phyloP scores from a whole-genome alignment of 2,329 filamentous ascomycete genomes.

The Phaeophleospora eucalypticola region DNA sequence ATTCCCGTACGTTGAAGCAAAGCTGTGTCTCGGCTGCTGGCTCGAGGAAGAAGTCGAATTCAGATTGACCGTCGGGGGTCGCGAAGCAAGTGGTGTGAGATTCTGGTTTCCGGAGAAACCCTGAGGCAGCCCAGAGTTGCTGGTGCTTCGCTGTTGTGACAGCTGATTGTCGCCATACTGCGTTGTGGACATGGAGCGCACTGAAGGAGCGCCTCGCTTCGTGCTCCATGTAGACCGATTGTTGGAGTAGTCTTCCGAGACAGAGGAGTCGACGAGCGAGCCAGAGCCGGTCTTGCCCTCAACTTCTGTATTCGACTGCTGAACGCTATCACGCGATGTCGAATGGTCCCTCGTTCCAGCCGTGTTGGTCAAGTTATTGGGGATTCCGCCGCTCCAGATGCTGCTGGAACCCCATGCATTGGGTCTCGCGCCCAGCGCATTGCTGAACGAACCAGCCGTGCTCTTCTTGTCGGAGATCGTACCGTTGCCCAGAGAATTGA shows the following conservation, averaged over 20 bases:
- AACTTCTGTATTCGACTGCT: slow-evolving; percentile 30
- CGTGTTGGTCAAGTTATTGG: slow-evolving; percentile 19
- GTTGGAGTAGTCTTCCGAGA: slow-evolving; percentile 59
- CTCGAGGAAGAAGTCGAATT: slow-evolving; percentile 18
- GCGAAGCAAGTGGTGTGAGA: slow-evolving; percentile 21
- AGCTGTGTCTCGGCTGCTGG: slow-evolving; percentile 21
- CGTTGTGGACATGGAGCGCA: slow-evolving; percentile 27
- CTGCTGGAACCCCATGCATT: slow-evolving; percentile 26
- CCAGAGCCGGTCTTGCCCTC: slow-evolving; percentile 64
- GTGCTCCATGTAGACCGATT: slow-evolving; percentile 43
- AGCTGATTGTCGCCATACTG: slow-evolving; percentile 36
- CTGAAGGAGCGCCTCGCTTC: slow-evolving; percentile 16
- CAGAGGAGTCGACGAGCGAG: slow-evolving; percentile 64
- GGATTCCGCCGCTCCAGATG: slow-evolving; percentile 28
- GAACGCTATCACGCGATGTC: slow-evolving; percentile 19
- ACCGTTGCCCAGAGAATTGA: slow-evolving; percentile 14
- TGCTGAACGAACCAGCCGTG: slow-evolving; percentile 11
- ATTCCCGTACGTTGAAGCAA: slow-evolving; percentile 20
- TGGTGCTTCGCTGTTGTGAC: slow-evolving; percentile 36
- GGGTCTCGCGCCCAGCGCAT: slow-evolving; percentile 8
- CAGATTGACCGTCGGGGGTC: slow-evolving; percentile 23
- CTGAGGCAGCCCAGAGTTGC: slow-evolving; percentile 34
- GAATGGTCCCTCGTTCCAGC: slow-evolving; percentile 23
- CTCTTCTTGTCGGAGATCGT: slow-evolving; percentile 18
- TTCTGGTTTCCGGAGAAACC: slow-evolving; percentile 30